Evolutionary conservation across 768 basidiomycete species (phyloP), one percentile per base, ranked within the genome.

Genomic region (Lyophyllum atratum): DNA sequence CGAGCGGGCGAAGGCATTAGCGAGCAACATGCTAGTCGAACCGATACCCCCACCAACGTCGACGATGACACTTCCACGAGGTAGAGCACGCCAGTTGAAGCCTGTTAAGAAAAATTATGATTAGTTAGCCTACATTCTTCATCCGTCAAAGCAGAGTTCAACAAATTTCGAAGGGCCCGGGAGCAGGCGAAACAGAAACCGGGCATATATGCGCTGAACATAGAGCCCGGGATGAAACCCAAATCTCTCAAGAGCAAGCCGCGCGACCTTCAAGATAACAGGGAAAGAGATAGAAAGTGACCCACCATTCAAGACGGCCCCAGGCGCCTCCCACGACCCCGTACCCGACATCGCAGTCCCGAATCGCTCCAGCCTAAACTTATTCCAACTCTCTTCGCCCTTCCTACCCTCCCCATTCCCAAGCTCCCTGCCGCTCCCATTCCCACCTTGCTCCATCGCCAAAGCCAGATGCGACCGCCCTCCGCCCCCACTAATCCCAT

Each of bases 311-410:
- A 86, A 68, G 26, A 86, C 78, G 2, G 82, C 84, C 17, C 81
- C 81, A 15, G 85, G 85, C 2, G 74, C 79, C 71, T 87, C 89
- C 89, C 90, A 92, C 1, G 81, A 82, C 25, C 77, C 80, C 5
- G 89, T 87, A 19, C 86, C 88, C 6, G 78, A 79, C 90, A 92
- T 92, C 3, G 89, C 88, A 55, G 82, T 84, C 28, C 87, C 89
- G 63, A 92, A 92, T 33, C 89, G 75, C 59, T 84, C 80, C 55
- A 91, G 73, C 49, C 89, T 73, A 56, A 80, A 83, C 21, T 74
- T 72, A 62, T 83, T 84, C 43, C 71, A 61, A 56, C 76, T 77
- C n/a, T 64, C 48, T 14, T 24, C 49, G 6, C 29, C 54, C 11
- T 34, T 31, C 15, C 59, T 33, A 33, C 1, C 54, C 34, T 17